Evolutionary conservation across 805 yeast genomes (phyloP).

Genomic region (Blastobotrys americana): DNA sequence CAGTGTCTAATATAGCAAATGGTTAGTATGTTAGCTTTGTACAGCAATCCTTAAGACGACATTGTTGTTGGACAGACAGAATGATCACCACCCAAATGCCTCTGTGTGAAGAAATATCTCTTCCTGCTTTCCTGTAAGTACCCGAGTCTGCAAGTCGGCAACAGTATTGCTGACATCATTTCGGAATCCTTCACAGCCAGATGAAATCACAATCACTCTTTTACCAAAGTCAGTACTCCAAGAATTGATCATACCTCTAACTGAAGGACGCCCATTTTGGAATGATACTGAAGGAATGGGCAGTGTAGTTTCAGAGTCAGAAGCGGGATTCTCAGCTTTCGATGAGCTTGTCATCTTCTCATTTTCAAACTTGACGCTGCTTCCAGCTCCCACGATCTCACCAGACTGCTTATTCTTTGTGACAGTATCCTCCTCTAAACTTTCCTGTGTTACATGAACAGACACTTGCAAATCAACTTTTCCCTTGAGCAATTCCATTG

Average conservation of each 20-base stretch:
- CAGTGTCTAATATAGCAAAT: no score
- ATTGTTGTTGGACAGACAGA: no score
- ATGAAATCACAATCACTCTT: neutral
- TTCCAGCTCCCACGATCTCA: neutral
- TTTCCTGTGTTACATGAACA: neutral
- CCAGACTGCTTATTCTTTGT: neutral
- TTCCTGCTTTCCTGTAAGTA: neutral
- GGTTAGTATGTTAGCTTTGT: no score
- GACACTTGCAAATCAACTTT: neutral
- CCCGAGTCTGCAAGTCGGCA: neutral
- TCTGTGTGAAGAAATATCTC: neutral
- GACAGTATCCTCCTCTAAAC: neutral
- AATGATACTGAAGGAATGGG: neutral
- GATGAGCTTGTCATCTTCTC: no score
- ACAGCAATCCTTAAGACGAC: no score
- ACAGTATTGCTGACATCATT: neutral
- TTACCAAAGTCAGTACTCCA: neutral
- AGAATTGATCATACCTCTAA: neutral
- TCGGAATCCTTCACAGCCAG: neutral
- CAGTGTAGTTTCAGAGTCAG: neutral
- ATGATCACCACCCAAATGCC: neutral
- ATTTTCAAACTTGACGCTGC: no score
- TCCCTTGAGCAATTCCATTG: constrained; percentile 1
- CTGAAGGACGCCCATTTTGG: neutral
- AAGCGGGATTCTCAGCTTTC: neutral